Evolutionary conservation across 177 flowering plant species (phyloP).

Genomic region (Tripterygium wilfordii): DNA sequence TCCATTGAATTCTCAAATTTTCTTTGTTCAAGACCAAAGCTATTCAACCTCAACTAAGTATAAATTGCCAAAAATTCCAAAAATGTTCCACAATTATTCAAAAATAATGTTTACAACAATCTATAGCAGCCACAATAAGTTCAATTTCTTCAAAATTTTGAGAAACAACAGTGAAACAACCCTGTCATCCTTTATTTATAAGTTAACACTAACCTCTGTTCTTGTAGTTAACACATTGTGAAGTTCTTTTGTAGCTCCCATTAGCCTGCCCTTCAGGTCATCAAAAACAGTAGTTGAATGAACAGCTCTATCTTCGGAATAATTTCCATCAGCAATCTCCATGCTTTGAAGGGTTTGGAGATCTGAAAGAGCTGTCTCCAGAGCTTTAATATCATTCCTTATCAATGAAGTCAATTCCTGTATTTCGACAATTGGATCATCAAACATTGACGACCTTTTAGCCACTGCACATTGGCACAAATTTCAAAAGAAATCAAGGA

Average conservation of each 20-base stretch:
- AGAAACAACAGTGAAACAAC: no score
- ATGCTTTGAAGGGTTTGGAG: slow-evolving; percentile 61
- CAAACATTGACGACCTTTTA: slow-evolving; percentile 81
- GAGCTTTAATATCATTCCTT: slow-evolving; percentile 65
- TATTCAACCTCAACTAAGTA: no score
- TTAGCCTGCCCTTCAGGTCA: slow-evolving; percentile 73
- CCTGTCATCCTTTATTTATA: no score
- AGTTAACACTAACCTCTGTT: slow-evolving; percentile 52
- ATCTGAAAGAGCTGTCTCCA: slow-evolving; percentile 61
- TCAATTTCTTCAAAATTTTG: no score
- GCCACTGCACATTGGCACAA: slow-evolving; percentile 48
- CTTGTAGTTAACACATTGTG: slow-evolving; percentile 75
- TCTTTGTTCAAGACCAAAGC: no score
- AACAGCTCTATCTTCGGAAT: slow-evolving; percentile 57
- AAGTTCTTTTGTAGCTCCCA: slow-evolving; percentile 79
- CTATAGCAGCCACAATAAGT: background rate
- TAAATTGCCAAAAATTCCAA: no score
- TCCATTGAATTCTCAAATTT: no score
- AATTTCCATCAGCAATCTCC: slow-evolving; percentile 54
- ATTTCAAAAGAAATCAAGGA: slow-evolving; percentile 3
- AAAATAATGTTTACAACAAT: no score
- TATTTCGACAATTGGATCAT: slow-evolving; percentile 76
- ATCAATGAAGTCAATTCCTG: slow-evolving; percentile 74
- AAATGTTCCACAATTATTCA: no score
- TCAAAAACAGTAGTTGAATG: slow-evolving; percentile 79